Evolutionary conservation across 371 early-diverging fungal genomes (phyloP).

Genomic region (Parasitella parasitica): DNA sequence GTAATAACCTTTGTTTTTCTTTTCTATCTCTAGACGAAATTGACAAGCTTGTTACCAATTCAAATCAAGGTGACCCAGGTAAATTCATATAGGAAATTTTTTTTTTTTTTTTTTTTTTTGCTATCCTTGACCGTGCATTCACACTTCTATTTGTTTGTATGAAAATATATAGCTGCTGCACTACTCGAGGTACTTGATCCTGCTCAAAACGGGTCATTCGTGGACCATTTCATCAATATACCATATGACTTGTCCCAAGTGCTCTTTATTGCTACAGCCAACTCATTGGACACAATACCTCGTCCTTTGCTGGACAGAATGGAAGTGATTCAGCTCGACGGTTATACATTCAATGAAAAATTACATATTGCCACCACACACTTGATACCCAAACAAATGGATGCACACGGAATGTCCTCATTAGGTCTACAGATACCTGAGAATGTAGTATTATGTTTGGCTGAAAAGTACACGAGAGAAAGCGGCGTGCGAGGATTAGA

Average conservation of each 20-base stretch:
- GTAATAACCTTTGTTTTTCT: background rate
- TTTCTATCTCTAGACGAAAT: conserved; percentile 67
- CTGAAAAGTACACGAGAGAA: conserved; percentile 77
- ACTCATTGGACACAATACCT: conserved; percentile 75
- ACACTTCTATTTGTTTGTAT: background rate
- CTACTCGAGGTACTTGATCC: conserved; percentile 88
- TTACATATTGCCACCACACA: conserved; percentile 49
- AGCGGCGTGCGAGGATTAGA: conserved; percentile 84
- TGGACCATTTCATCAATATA: conserved; percentile 84
- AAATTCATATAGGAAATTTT: too few species aligned
- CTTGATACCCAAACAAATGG: conserved; percentile 70
- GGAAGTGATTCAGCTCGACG: conserved; percentile 81
- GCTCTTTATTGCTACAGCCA: conserved; percentile 87
- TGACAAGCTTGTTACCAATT: conserved; percentile 74
- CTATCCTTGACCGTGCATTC: too few species aligned
- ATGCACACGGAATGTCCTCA: conserved; percentile 60
- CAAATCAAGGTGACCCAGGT: conserved; percentile 78
- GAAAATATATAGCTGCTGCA: conserved; percentile 61
- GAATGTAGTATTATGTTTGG: conserved; percentile 57
- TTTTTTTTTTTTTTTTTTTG: too few species aligned
- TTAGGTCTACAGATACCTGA: conserved; percentile 46
- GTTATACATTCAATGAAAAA: conserved; percentile 87
- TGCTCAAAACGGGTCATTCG: conserved; percentile 68
- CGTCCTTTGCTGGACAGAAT: conserved; percentile 83
- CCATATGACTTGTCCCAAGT: conserved; percentile 84